Base-by-base conservation (phyloP, 2,329 filamentous ascomycete species). In the Acephala macrosclerotiorum region DNA sequence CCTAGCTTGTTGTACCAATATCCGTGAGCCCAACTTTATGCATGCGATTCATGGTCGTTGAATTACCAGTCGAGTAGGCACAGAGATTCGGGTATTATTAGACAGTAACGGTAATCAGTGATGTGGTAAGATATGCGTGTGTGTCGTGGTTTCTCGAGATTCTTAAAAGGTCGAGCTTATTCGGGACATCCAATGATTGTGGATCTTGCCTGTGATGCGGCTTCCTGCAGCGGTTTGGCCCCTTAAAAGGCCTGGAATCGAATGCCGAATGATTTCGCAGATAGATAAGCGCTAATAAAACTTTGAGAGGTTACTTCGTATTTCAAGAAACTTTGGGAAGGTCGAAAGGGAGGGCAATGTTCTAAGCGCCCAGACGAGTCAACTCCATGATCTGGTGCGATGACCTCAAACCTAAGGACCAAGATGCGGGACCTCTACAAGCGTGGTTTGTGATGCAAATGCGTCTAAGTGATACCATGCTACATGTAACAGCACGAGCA, bases 21-120 rank as follows among this genome's bases (percentile, higher is more conserved):
- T 64, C 61, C 57, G 66, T 69, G 62, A 49, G 65, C 61, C 47
- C 62, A 65, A 56, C 55, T 59, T 66, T 61, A 65, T 60, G 56
- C 66, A 69, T 66, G 62, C 59, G 62, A 68, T 66, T 71, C 70
- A 72, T 72, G 62, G 58, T 72, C 66, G 63, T 60, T 49, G 33
- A 63, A 53, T 59, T 62, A 42, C 59, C 40, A 60, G 42, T 51
- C 22, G 51, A 40, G 62, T 33, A 33, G 29, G n/a, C 38, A 29
- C 38, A 38, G 25, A 29, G 14, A 3, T 53, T 18, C 33, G 40
- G 51, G 29, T 40, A 56, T 47, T 40, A 26, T 25, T 38, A 35
- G 42, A 58, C 40, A 53, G 60, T 58, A 49, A 40, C 20, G 60
- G 40, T 45, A 40, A 47, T 36, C 35, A 11, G 55, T 38, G 55